A percentile compares a stretch with the other conserved stretches of the same genome.
phyloP scores from a whole-genome alignment of 257 asterid species.

The Plectranthus barbatus region DNA sequence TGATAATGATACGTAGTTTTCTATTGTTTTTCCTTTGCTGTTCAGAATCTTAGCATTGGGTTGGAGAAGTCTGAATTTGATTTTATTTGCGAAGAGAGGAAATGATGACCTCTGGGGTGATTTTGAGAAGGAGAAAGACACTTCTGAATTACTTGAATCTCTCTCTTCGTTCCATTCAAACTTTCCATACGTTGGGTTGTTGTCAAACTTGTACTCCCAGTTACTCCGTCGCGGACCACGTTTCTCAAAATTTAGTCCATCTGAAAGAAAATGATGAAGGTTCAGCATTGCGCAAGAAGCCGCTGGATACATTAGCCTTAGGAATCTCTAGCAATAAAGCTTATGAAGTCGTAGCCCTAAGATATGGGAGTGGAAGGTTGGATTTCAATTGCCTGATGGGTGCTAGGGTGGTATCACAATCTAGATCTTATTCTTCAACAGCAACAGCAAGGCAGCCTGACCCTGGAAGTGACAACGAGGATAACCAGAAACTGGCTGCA shows the following conservation, averaged over 20 bases:
- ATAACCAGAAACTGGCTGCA: slow-evolving; percentile 36
- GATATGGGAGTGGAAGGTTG: slow-evolving; percentile 27
- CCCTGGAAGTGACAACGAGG: slow-evolving; percentile 52
- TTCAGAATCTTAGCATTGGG: slow-evolving; percentile 10
- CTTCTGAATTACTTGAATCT: slow-evolving; percentile 41
- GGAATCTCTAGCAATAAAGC: slow-evolving; percentile 23
- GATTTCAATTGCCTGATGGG: slow-evolving; percentile 29
- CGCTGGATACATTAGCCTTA: slow-evolving; percentile 24
- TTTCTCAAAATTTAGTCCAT: slow-evolving; percentile 20
- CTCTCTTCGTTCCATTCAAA: slow-evolving; percentile 32
- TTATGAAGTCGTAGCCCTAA: slow-evolving; percentile 20
- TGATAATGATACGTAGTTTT: not conserved
- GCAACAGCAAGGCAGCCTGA: slow-evolving; percentile 65
- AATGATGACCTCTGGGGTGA: slow-evolving; percentile 60
- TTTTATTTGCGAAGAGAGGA: slow-evolving; percentile 24
- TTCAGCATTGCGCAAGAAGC: slow-evolving; percentile 20
- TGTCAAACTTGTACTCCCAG: slow-evolving; percentile 26
- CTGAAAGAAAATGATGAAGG: slow-evolving; percentile 19
- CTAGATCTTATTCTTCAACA: slow-evolving; percentile 48
- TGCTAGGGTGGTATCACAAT: slow-evolving; percentile 34
- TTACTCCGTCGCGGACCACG: slow-evolving; percentile 28
- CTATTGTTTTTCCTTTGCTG: slow-evolving; percentile 7
- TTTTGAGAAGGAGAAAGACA: slow-evolving; percentile 51
- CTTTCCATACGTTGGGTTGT: slow-evolving; percentile 25
- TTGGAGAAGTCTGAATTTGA: slow-evolving; percentile 26